These are phyloP conservation scores for Aspergillus luchuensis DNA, from an alignment of 2,329 filamentous ascomycete species.

Conservation along the genomic window DNA sequence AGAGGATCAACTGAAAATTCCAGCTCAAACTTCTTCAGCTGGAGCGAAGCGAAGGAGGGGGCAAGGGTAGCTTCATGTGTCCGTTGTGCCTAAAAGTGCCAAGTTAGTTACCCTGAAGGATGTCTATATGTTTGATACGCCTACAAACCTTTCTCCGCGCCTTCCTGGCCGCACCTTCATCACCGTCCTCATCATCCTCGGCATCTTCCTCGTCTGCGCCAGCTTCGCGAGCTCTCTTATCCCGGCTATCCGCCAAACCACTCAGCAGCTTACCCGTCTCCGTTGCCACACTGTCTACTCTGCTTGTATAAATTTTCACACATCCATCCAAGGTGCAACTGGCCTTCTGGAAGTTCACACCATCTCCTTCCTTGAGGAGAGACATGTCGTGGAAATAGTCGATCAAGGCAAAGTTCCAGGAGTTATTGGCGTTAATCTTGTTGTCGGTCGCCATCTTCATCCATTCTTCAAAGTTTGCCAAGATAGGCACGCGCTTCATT, in stretches of 20 bases:
- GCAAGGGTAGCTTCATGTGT: constrained; percentile 93
- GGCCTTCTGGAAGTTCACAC: constrained; percentile 97
- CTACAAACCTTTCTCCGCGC: constrained; percentile 68
- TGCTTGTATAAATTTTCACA: constrained; percentile 98
- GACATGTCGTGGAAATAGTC: constrained; percentile 99
- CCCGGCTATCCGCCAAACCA: constrained; percentile 76
- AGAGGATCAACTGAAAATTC: constrained; percentile 95
- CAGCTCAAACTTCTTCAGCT: constrained; percentile 95
- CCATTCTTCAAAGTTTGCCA: constrained; percentile 99
- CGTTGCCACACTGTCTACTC: constrained; percentile 96
- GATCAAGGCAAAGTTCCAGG: constrained; percentile 99
- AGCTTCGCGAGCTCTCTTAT: constrained; percentile 67
- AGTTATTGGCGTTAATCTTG: constrained; percentile 97
- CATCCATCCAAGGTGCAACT: constrained; percentile 97
- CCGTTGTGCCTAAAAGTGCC: constrained; percentile 58
- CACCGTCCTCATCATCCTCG: constrained; percentile 63
- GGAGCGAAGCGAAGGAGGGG: constrained; percentile 80
- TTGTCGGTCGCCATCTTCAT: constrained; percentile 99
- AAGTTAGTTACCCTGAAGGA: constrained; percentile 25
- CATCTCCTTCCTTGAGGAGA: constrained; percentile 89
- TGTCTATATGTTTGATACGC: neutral
- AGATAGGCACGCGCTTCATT: constrained; percentile 91
- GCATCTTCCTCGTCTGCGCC: constrained; percentile 63
- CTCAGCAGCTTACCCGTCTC: constrained; percentile 95
- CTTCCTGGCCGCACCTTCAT: constrained; percentile 52